Conservation (phyloP, 768 basidiomycete species). For the Trametes coccinea region DNA sequence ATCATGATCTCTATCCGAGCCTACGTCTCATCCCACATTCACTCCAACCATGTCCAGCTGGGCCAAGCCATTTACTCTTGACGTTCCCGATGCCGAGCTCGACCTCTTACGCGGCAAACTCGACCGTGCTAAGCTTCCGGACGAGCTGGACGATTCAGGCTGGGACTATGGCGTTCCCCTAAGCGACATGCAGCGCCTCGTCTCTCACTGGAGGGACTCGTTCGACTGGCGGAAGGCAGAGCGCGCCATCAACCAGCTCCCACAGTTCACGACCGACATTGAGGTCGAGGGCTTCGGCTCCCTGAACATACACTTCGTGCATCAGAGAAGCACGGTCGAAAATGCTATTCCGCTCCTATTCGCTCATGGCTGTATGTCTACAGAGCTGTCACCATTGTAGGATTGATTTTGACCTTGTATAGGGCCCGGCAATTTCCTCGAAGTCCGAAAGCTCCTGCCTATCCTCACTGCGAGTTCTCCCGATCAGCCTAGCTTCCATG, state of each 20-base stretch:
- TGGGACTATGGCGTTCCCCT: slow-evolving; percentile 43
- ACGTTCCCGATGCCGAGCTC: slow-evolving; percentile 26
- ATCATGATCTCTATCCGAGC: no score
- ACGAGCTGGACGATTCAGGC: slow-evolving; percentile 27
- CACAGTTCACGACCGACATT: slow-evolving; percentile 56
- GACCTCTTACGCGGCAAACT: slow-evolving; percentile 28
- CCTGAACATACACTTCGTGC: slow-evolving; percentile 59
- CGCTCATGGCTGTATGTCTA: slow-evolving; percentile 55
- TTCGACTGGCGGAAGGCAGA: slow-evolving; percentile 61
- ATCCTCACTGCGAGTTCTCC: slow-evolving; percentile 44
- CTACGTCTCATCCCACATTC: no score
- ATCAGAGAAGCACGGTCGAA: slow-evolving; percentile 45
- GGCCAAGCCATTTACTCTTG: slow-evolving; percentile 26
- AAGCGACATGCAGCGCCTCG: slow-evolving; percentile 47
- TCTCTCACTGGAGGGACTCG: slow-evolving; percentile 49
- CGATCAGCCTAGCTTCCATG: slow-evolving; percentile 58
- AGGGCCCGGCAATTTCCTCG: slow-evolving; percentile 66
- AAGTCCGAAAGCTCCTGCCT: slow-evolving; percentile 58
- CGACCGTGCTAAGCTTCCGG: slow-evolving; percentile 27
- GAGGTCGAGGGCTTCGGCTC: slow-evolving; percentile 47
- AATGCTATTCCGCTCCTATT: slow-evolving; percentile 61
- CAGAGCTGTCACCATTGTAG: not conserved
- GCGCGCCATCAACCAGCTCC: slow-evolving; percentile 50
- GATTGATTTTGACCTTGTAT: not conserved
- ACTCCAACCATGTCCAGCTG: not conserved